Percentiles rank a stretch among this genome's conserved stretches.
Conservation (phyloP, 2,329 filamentous ascomycete genomes). For the Penicillium sclerotigenum region DNA sequence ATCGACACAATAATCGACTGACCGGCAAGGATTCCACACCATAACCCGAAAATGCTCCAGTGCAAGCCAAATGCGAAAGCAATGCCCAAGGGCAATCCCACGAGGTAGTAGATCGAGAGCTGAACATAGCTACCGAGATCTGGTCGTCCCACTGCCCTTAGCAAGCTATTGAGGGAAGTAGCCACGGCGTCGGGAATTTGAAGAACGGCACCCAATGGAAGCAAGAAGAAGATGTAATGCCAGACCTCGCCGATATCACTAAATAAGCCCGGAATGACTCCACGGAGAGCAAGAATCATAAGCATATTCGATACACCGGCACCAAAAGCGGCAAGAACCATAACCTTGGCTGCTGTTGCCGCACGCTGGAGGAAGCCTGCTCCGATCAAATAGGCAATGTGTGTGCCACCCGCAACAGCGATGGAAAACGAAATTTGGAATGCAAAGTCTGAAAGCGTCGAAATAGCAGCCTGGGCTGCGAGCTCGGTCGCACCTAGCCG, state of each 20-base stretch:
- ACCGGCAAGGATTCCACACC: constrained; percentile 70
- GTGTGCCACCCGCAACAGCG: constrained; percentile 77
- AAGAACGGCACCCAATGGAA: constrained; percentile 78
- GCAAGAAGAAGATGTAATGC: constrained; percentile 59
- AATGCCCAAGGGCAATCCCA: constrained; percentile 77
- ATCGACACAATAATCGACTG: constrained; percentile 54
- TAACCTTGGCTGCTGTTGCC: constrained; percentile 70
- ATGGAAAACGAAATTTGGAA: constrained; percentile 89
- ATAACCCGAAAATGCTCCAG: constrained; percentile 74
- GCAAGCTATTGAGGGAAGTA: constrained; percentile 73
- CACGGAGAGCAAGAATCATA: constrained; percentile 62
- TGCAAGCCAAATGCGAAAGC: constrained; percentile 68
- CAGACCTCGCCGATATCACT: constrained; percentile 67
- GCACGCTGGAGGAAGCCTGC: constrained; percentile 75
- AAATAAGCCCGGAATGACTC: constrained; percentile 70
- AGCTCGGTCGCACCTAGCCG: constrained; percentile 72
- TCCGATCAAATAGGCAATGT: constrained; percentile 87
- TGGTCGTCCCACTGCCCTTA: constrained; percentile 79
- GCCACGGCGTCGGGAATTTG: constrained; percentile 79
- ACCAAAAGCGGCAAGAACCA: constrained; percentile 59
- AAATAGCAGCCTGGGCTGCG: constrained; percentile 78
- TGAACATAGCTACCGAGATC: constrained; percentile 82
- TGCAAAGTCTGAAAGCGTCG: constrained; percentile 69
- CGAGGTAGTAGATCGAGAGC: constrained; percentile 73
- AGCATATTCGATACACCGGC: constrained; percentile 74